Evolutionary conservation across 345 rosid genomes (phyloP), one percentile per base, ranked within the genome.

Genomic region (Anacardium occidentale): DNA sequence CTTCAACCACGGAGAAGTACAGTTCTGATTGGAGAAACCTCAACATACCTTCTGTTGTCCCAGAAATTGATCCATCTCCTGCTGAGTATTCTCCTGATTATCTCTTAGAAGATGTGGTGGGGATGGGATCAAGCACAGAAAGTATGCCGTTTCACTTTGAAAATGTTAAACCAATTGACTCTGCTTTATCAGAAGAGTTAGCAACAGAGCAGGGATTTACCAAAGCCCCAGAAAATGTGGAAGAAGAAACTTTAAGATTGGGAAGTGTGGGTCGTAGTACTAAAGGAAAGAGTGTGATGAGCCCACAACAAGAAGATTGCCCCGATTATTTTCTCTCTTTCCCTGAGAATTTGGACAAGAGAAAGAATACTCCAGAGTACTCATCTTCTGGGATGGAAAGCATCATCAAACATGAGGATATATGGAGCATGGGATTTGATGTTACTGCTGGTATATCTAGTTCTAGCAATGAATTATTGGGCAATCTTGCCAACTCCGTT

Each of bases 361-460:
- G 53, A 71, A 75, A 80, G 61, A 70, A 76, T 56, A 74, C 74
- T 70, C 82, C 74, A 2, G 87, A 74, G 60, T 65, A 70, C 69
- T 70, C 88, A 15, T 80, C 81, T 32, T 61, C 75, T 42, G 85
- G 77, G 45, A 63, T 78, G 24, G 89, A 80, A 45, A 66, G 67
- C 54, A 48, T 88, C 20, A 71, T 79, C 53, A 81, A 81, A 62
- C 85, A 82, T 69, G 94, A 85, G 69, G 92, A 94, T 68, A 66
- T 78, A 56, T 86, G 97, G 97, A 85, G 77, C 76, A 75, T 87
- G 83, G 89, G 82, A 61, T 87, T 90, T 24, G 90, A 87, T 47
- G 62, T 74, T 62, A 59, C 77, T 68, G 80, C 83, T 24, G 87
- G 81, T 34, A 55, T 77, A 85, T 77, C 85, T 68, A 80, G 82